Evolutionary conservation across 177 flowering plant species (phyloP), one percentile per base, ranked within the genome.

Genomic region (Vitis hybrid): DNA sequence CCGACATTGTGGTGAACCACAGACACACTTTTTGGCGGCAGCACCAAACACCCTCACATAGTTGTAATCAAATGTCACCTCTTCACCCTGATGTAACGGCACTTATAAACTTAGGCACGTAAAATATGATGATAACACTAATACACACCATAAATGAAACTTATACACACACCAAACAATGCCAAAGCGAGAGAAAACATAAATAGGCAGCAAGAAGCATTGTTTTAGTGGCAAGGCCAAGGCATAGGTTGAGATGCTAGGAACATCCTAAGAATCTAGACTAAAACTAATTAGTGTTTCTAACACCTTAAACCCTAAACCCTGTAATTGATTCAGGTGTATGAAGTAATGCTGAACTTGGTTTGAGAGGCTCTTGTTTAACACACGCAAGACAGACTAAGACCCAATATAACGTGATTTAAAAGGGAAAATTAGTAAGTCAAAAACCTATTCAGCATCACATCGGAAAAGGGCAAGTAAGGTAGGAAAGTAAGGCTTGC

Each of bases 31-130:
- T 82, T 93, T 96, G 13, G 94, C 98, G 75, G 98, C 99, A 71
- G 99, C 99, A 19, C 99, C 98, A 79, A 90, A 90, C 5, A 96
- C 99, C 73, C 99, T 85, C 2, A 92, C 97, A 82, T 90, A 93
- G 76, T 96, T 96, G 85, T 96, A 96, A 73, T 93, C 99, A 79
- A 96, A 96, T 65, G 98, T 92, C 75, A 93, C 76, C 80, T 96
- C 99, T 78, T 93, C 97, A 72, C 94, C 97, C 99, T 96, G 84
- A 54, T 24, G 71, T 6, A 14, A 11, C 2, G n/a, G 32, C 21
- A 49, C 12, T 18, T 55, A 52, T 54, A 6, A n/a, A 24, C 19
- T 58, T 58, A 2, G n/a, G 24, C 24, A 13, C 0, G 1, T 56
- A 32, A 27, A 62, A 64, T 40, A 40, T 40, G 48, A 40, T 40